phyloP scores from a whole-genome alignment of 805 yeast genomes.

The Saccharomycopsis microspora region DNA sequence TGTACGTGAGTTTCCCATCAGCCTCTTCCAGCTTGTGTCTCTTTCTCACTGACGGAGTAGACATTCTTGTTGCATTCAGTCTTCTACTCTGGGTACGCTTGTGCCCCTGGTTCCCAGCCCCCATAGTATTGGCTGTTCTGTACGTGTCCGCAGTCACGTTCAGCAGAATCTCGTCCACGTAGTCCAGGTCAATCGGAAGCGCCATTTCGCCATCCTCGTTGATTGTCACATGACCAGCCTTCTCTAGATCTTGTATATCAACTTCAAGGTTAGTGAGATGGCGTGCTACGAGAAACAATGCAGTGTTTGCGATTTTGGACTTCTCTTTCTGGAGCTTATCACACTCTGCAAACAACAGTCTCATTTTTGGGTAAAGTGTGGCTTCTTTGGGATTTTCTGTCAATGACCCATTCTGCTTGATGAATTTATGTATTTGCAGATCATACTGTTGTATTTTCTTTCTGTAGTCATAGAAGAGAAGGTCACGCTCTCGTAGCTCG shows the following conservation, averaged over 20 bases:
- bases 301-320: slow-evolving; percentile 69
- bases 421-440: slow-evolving; percentile 69
- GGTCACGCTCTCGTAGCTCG: slow-evolving; percentile 66
- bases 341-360: slow-evolving; percentile 53
- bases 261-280: slow-evolving; percentile 64
- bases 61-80: neutral
- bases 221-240: slow-evolving; percentile 69
- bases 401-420: slow-evolving; percentile 72
- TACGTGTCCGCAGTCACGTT: neutral
- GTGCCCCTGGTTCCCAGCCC: neutral
- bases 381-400: slow-evolving; percentile 76
- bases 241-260: slow-evolving; percentile 64
- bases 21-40: neutral
- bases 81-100: neutral
- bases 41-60: neutral
- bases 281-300: slow-evolving; percentile 63
- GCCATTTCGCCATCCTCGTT: slow-evolving; percentile 19
- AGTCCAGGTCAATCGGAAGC: slow-evolving; percentile 21
- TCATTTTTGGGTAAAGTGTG: slow-evolving; percentile 50
- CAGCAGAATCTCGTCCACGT: neutral
- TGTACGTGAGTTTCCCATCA: neutral
- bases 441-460: slow-evolving; percentile 63
- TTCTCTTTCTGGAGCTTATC: slow-evolving; percentile 65
- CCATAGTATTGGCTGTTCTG: neutral
- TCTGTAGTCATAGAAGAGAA: slow-evolving; percentile 51